A percentile compares a stretch with the other conserved stretches of the same genome.
Evolutionary conservation across 768 basidiomycete species (phyloP).

Genomic region (Collybia sp.): DNA sequence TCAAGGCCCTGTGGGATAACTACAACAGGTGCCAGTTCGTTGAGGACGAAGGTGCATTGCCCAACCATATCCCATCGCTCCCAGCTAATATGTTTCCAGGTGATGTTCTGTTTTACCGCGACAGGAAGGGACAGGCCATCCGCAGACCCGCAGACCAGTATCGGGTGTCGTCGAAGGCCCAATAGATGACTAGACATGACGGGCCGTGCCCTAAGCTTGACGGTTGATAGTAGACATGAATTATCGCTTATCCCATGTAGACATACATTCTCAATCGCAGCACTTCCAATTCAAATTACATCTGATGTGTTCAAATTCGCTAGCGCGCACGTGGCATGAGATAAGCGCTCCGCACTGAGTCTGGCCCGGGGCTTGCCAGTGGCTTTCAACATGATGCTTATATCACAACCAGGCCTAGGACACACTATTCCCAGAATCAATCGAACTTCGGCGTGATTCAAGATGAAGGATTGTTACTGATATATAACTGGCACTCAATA

Average conservation of each 20-base stretch:
- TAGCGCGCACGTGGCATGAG: too few species aligned
- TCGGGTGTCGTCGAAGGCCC: not conserved
- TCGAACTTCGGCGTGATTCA: too few species aligned
- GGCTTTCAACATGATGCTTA: too few species aligned
- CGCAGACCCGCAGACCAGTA: not conserved
- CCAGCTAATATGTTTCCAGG: slow-evolving; percentile 8
- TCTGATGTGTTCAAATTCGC: too few species aligned
- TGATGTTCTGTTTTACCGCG: slow-evolving; percentile 21
- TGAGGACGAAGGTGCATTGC: slow-evolving; percentile 32
- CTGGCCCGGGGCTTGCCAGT: too few species aligned
- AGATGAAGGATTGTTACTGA: too few species aligned
- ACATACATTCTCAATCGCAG: too few species aligned
- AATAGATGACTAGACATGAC: not conserved
- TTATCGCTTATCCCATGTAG: not conserved
- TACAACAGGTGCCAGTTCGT: slow-evolving; percentile 29
- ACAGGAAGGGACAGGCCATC: slow-evolving; percentile 14
- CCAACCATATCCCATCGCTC: not conserved
- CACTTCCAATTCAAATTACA: too few species aligned
- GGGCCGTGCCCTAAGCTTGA: slow-evolving; percentile 4
- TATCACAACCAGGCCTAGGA: too few species aligned
- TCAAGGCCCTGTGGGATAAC: slow-evolving; percentile 30
- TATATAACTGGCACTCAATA: too few species aligned
- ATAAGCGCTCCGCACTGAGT: too few species aligned
- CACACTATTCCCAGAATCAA: too few species aligned
- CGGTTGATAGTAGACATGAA: not conserved